Base-by-base conservation (phyloP, 192 early-diverging fungal genomes). In the Entomortierella lignicola region DNA sequence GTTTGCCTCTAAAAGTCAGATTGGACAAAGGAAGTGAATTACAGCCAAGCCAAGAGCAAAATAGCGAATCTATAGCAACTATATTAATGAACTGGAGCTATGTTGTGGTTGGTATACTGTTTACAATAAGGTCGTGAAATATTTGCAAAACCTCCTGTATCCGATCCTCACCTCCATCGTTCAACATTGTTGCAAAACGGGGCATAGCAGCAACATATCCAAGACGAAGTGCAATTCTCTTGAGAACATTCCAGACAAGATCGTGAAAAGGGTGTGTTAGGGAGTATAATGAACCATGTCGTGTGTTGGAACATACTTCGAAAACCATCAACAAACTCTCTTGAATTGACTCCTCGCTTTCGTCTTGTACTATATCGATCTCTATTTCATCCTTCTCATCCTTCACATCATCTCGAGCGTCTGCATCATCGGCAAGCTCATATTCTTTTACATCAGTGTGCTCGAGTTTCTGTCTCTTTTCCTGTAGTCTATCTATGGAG, bases 261-360 rank as follows among this genome's bases (percentile, higher is more conserved):
- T n/a, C 57, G 32, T 55, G 21, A n/a, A 79, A 79, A 1, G 75
- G 75, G 37, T 79, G 75, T 26, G 52, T 34, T 1, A 41, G 21
- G 2, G 30, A 52, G 43, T 65, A 66, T 0, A 79, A 41, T 21
- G 39, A 44, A 15, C 75, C 62, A n/a, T 65, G 50, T 1, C 27
- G 61, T 15, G 60, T 62, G 50, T 66, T 25, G 11, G 75, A 79
- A 51, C 75, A 79, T 11, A 30, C 47, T 53, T 79, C 75, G n/a
- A 60, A 79, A 20, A 79, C 61, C 62, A 69, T 66, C 48, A 79
- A 21, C 50, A 79, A 52, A 48, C 67, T 60, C 18, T 79, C 75
- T 21, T 69, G 75, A 26, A 79, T 63, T 10, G 63, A 41, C 7
- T 64, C 60, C 17, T 56, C 41, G 1, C 44, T 29, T 23, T 55